Evolutionary conservation across 2,329 filamentous ascomycete species (phyloP), one percentile per base, ranked within the genome.

Genomic region (Stagonosporopsis vannaccii): DNA sequence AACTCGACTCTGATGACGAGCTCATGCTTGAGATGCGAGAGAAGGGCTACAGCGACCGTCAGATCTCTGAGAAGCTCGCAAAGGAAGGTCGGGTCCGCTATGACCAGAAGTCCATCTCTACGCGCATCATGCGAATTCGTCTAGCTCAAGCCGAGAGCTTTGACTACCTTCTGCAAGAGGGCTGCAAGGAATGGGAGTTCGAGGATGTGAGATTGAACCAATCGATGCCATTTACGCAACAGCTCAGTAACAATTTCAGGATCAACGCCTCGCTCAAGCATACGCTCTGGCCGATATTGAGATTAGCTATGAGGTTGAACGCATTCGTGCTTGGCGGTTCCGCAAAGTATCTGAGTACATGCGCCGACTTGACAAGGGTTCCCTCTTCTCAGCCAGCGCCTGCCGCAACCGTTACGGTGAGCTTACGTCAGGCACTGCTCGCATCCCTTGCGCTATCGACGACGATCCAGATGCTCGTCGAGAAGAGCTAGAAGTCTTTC

Each of bases 131-230:
- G 37, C 79, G 81, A 20, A 74, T 83, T 45, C 77, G 77, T 50
- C 71, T 75, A 33, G 76, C 74, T 1, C 70, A 81, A 40, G 75
- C 77, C 30, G 68, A 75, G 33, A 72, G 74, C 20, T 72, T 79
- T n/a, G 80, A 83, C 54, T 74, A 77, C 40, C 69, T 77, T 22
- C 71, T 84, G 0, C 74, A 80, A 41, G 77, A 80, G 45, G 77
- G 81, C 35, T 68, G 80, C 57, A 80, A 75, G 45, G 80, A 81
- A 62, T 84, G 82, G 82, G 75, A 80, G 46, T 70, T 75, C 12
- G 77, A 76, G 17, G 82, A 84, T 66, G 81, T 82, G 68, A 62
- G 74, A 65, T 37, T 19, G 11, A 13, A 12, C 8, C 44, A 23
- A n/a, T 15, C 12, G 4, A 6, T 30, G 26, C 11, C 6, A 17